Conservation (phyloP, 495 filamentous ascomycete genomes). For the Penicillium cinerascens region DNA sequence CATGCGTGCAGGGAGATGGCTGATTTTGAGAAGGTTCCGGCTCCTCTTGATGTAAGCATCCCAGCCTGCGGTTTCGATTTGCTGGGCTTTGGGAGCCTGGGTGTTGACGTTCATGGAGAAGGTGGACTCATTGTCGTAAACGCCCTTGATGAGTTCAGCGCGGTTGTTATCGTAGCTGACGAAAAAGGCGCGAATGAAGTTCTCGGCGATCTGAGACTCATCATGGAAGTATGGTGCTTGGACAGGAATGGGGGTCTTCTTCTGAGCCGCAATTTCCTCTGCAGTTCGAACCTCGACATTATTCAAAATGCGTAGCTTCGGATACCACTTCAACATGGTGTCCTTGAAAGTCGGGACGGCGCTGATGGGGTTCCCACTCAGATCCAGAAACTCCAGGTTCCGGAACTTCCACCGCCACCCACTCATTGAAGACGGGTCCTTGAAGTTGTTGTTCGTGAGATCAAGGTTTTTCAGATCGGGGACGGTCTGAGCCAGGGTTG, state of each 20-base stretch:
- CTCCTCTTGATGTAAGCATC: constrained; percentile 74
- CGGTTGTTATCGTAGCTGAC: constrained; percentile 71
- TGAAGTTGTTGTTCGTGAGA: constrained; percentile 74
- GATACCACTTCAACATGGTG: constrained; percentile 79
- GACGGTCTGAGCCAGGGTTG: constrained; percentile 67
- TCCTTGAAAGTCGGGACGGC: constrained; percentile 57
- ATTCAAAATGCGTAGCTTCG: constrained; percentile 69
- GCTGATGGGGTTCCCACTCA: constrained; percentile 73
- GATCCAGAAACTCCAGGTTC: constrained; percentile 70
- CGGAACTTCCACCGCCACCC: constrained; percentile 76
- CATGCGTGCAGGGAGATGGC: constrained; percentile 52
- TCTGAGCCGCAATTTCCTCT: constrained; percentile 56
- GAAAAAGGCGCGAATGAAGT: constrained; percentile 74
- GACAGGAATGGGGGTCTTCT: constrained; percentile 64
- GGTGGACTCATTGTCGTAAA: constrained; percentile 74
- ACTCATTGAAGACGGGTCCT: constrained; percentile 51
- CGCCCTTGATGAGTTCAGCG: constrained; percentile 52
- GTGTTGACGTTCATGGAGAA: constrained; percentile 76
- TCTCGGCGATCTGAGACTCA: constrained; percentile 66
- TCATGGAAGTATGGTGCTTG: constrained; percentile 70
- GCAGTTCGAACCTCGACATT: constrained; percentile 65
- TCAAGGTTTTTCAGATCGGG: constrained; percentile 82
- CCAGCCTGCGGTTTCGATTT: constrained; percentile 52
- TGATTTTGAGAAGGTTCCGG: constrained; percentile 73
- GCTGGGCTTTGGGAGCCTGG: constrained; percentile 51